A percentile compares a stretch with the other conserved stretches of the same genome.
Conservation (phyloP, 768 basidiomycete genomes). For the Tricholoma flavovirens region DNA sequence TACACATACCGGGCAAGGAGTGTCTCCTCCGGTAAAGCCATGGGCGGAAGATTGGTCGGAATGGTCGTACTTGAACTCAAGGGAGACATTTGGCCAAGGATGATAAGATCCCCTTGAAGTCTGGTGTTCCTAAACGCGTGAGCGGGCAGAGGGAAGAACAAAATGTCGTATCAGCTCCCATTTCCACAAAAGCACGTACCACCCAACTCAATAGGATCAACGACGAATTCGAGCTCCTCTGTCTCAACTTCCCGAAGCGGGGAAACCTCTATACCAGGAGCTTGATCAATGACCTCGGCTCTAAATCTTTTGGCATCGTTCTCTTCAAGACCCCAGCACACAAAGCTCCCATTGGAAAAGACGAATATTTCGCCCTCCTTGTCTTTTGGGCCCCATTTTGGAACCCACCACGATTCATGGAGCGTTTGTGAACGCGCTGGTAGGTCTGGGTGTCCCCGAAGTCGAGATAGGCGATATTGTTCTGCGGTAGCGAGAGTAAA, state of each 20-base stretch:
- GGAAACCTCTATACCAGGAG: conserved; percentile 54
- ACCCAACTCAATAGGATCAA: conserved; percentile 82
- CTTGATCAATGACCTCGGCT: conserved; percentile 49
- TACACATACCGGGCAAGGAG: conserved; percentile 85
- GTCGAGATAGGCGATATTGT: conserved; percentile 62
- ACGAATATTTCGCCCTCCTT: conserved; percentile 81
- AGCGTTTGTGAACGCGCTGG: conserved; percentile 51
- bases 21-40: conserved; percentile 62
- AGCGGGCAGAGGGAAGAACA: conserved; percentile 6
- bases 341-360: conserved; percentile 83
- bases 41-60: conserved; percentile 40
- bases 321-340: conserved; percentile 85
- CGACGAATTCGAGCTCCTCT: conserved; percentile 89
- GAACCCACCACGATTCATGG: conserved; percentile 79
- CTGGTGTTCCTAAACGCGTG: conserved; percentile 59
- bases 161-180: conserved; percentile 10
- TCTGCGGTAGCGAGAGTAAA: conserved; percentile 86
- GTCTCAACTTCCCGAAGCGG: conserved; percentile 68
- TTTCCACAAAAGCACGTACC: conserved; percentile 16
- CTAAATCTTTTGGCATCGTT: conserved; percentile 67
- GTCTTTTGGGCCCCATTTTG: conserved; percentile 54
- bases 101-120: conserved; percentile 87
- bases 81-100: conserved; percentile 67
- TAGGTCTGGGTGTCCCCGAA: conserved; percentile 47
- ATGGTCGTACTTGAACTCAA: conserved; percentile 47